These are phyloP conservation scores for Zygoascus biomembranicola DNA, from an alignment of 805 yeast genomes.

Conservation along the genomic window DNA sequence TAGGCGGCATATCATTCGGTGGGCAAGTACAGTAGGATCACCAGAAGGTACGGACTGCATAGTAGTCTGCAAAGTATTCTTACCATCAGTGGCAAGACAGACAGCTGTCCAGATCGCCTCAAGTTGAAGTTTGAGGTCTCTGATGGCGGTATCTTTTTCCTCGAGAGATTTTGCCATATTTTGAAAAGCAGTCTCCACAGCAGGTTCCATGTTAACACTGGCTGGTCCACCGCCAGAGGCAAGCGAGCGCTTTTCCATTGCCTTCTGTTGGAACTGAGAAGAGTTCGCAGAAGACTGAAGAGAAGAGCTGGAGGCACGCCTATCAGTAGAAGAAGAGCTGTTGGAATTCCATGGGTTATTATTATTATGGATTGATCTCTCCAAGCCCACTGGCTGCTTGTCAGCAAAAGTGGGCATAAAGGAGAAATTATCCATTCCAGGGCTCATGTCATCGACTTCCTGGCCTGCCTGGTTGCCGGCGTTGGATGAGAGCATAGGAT, in stretches of 20 bases:
- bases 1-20: slow-evolving; percentile 57
- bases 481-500: neutral
- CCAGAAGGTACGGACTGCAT: slow-evolving; percentile 24
- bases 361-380: neutral
- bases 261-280: neutral
- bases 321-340: neutral
- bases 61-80: slow-evolving; percentile 1
- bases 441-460: neutral
- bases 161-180: slow-evolving; percentile 42
- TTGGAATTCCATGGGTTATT: neutral
- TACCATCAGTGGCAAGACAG: slow-evolving; percentile 20
- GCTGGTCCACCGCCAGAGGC: neutral
- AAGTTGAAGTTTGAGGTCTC: slow-evolving; percentile 52
- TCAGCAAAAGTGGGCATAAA: neutral
- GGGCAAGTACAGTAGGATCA: slow-evolving; percentile 69
- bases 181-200: slow-evolving; percentile 38
- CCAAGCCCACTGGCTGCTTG: neutral
- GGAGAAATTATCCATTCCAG: neutral
- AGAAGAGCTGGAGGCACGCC: neutral
- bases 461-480: neutral
- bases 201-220: slow-evolving; percentile 10
- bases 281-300: neutral
- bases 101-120: slow-evolving; percentile 53
- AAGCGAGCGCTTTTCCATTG: neutral
- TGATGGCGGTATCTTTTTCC: slow-evolving; percentile 42